Conservation (phyloP, 2,329 filamentous ascomycete species). For the Cytospora leucostoma region DNA sequence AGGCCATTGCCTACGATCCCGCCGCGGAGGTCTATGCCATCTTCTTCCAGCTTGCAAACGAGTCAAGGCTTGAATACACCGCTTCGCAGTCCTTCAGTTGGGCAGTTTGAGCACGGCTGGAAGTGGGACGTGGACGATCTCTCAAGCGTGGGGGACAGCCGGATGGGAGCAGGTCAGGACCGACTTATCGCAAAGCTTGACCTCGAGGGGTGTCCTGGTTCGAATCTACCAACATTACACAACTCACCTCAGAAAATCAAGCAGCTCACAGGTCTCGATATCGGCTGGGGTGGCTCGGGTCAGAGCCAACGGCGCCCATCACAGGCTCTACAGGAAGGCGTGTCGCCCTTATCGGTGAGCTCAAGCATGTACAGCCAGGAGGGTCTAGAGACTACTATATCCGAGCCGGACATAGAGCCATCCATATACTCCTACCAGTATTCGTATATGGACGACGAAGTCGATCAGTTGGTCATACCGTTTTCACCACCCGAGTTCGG, state of each 20-base stretch:
- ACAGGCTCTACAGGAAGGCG: conserved; percentile 14
- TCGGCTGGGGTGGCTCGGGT: conserved; percentile 31
- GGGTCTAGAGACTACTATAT: conserved; percentile 23
- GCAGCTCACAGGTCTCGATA: conserved; percentile 45
- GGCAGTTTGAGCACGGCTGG: conserved; percentile 18
- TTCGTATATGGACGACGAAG: conserved; percentile 9
- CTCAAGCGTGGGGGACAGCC: background rate
- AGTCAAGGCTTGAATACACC: background rate
- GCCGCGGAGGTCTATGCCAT: conserved; percentile 2
- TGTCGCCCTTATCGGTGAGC: conserved; percentile 28
- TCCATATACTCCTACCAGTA: conserved; percentile 5
- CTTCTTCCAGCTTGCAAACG: conserved; percentile 13
- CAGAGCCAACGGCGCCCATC: conserved; percentile 10
- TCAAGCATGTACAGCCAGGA: conserved; percentile 30
- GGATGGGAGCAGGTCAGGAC: conserved; percentile 6
- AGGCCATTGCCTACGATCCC: conserved; percentile 26
- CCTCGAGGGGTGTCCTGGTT: conserved; percentile 19
- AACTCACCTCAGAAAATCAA: conserved; percentile 43
- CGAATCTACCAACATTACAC: conserved; percentile 33
- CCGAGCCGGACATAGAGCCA: conserved; percentile 27
- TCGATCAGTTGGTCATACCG: conserved; percentile 3
- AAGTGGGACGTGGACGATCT: conserved; percentile 12
- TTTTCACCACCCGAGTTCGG: conserved; percentile 8
- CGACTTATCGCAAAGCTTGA: conserved; percentile 16
- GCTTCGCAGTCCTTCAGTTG: background rate